Base-by-base conservation (phyloP, 164 flowering plant species). In the Magnolia officinalis region DNA sequence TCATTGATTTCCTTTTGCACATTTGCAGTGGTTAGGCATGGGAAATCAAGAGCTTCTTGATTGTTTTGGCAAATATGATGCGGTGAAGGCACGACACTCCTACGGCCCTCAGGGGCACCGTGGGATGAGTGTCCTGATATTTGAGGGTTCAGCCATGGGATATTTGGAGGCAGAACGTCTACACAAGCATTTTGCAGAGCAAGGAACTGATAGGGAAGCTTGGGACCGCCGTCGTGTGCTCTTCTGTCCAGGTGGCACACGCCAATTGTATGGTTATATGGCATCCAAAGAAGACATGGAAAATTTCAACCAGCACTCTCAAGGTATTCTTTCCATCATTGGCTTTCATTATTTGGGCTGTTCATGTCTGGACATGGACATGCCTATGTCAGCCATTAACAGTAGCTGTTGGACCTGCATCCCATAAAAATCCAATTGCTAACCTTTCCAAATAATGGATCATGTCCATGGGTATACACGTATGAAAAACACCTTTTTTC, bases 71-170 rank as follows among this genome's bases (percentile, higher is more conserved):
- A 1, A 74, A 0, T 96, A 90, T 78, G 79, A 82, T 63, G 91
- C 97, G 50, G 82, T 75, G 4, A 96, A 80, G 82, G 93, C 99
- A 23, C 86, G 90, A 2, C 97, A 94, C 75, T 87, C 99, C 1
- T 96, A 94, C 82, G 99, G 99, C 55, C 99, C 99, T 52, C 89
- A 86, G 71, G 99, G 99, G 14, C 99, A 96, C 78, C 90, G 99
- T 26, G 99, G 99, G 50, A 89, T 90, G 84, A 94, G 98, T 83
- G 75, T 94, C 37, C 81, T 96, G 67, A 88, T 96, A 50, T 96
- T 96, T 87, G 97, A 96, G 80, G 59, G 82, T 74, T 80, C 94
- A 18, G 92, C 94, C 1, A 75, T 82, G 19, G 99, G 99, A 18
- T 96, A 90, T 73, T 26, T 83, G 4, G 96, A 92, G 77, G 99